Conservation (phyloP, 2,329 filamentous ascomycete species). For the Cordyceps fumosorosea region DNA sequence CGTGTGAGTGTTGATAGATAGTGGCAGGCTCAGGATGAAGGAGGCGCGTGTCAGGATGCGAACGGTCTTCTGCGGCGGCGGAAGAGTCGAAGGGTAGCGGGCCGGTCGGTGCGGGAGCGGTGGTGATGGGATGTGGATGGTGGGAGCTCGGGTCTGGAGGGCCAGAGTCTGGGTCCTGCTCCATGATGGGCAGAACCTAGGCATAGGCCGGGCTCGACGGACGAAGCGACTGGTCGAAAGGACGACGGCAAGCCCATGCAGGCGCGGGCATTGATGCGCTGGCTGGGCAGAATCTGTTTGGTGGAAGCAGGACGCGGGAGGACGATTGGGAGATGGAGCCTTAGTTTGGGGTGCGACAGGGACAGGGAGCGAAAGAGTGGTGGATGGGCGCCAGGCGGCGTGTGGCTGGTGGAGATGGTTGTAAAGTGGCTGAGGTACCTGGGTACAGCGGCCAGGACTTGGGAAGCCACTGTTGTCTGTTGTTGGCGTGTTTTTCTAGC, state of each 20-base stretch:
- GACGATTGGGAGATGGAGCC: slow-evolving; percentile 12
- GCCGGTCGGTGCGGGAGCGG: slow-evolving; percentile 13
- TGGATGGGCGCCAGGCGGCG: neutral
- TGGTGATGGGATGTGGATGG: slow-evolving; percentile 17
- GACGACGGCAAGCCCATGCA: slow-evolving; percentile 35
- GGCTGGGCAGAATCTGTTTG: slow-evolving; percentile 7
- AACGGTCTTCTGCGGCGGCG: neutral
- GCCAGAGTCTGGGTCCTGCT: slow-evolving; percentile 26
- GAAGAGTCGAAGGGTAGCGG: neutral
- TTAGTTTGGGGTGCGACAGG: slow-evolving; percentile 12
- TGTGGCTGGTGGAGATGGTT: slow-evolving; percentile 5
- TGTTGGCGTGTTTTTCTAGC: neutral
- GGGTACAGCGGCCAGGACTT: neutral
- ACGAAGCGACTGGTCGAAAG: slow-evolving; percentile 35
- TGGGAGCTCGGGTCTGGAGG: slow-evolving; percentile 15
- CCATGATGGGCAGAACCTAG: slow-evolving; percentile 38
- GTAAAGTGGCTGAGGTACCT: neutral
- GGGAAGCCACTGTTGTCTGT: neutral
- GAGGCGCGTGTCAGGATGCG: slow-evolving; percentile 7
- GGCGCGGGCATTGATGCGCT: slow-evolving; percentile 17
- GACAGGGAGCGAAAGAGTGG: neutral
- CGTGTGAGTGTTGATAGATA: slow-evolving; percentile 24
- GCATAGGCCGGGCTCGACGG: slow-evolving; percentile 38
- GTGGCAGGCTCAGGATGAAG: neutral
- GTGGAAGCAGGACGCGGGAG: slow-evolving; percentile 7